Evolutionary conservation across 108 stramenopile genomes (phyloP), one percentile per base, ranked within the genome.

Genomic region (Fistulifera pelliculosa): DNA sequence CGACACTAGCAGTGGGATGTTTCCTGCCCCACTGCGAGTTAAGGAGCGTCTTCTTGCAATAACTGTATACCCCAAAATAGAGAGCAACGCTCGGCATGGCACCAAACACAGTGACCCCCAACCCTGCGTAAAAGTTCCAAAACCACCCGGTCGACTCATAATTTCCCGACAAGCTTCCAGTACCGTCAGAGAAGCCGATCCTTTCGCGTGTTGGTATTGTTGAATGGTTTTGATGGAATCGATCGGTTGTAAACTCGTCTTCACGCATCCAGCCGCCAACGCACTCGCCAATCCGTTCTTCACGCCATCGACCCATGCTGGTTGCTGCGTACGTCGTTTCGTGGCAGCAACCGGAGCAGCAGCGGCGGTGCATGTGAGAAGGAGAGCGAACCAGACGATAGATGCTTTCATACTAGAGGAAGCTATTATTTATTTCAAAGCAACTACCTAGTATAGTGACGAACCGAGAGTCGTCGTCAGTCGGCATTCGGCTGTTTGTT

Each of bases 141-240:
- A 93, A 48, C 95, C 95, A 16, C 77, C 71, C 12, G 78, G 79
- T 23, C 95, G 70, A 19, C 66, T 60, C 13, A 75, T 39, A 21
- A 96, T 60, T 26, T 61, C 28, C 41, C 65, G 57, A 0, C 71
- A 72, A 0, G 93, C 93, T 64, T 88, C 61, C 27, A 76, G 7
- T 41, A 92, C 26, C 16, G 73, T 55, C 41, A 94, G 38, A 21
- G 71, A 62, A 1, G 42, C 49, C 5, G 60, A 62, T 35, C 65
- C 63, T 26, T 49, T 26, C 13, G 64, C 49, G 35, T 69, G 51
- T 52, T 48, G 48, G 25, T 70, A 60, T 64, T 94, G 93, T 53
- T 95, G 96, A 24, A 97, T 64, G 0, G 94, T 97, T 62, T 97
- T 94, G 39, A 97, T 83, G 5, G 96, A 91, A 58, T 95, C 93